Evolutionary conservation across 2,329 filamentous ascomycete species (phyloP), one percentile per base, ranked within the genome.

Genomic region (Elsinoe perseae): DNA sequence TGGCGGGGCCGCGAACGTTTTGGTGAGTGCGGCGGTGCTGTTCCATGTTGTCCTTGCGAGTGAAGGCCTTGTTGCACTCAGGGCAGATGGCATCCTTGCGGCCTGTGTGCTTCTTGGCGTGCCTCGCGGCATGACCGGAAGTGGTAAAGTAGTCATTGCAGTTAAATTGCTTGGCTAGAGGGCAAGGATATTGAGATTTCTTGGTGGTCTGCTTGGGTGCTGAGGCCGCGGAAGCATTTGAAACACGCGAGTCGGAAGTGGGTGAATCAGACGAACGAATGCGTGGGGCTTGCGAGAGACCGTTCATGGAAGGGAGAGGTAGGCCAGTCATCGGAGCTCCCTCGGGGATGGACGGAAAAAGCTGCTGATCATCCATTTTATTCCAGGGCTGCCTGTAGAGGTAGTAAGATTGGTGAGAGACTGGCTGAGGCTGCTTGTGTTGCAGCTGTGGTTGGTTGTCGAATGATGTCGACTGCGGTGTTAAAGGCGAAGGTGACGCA

Each of bases 1-100:
- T 71, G n/a, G 64, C 61, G 7, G 71, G 66, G 48, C 70, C 73
- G 54, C 75, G 74, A 3, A 75, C 75, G 59, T 71, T 76, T 60
- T 81, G 85, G 69, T 91, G 87, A 0, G 86, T 90, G 64, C 87
- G 81, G 27, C 88, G 78, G 65, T 91, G 87, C 72, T 90, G 87
- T 76, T 89, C 89, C 87, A 91, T 91, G 75, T 91, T 91, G 76
- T 91, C 87, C 63, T 85, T 84, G 61, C 87, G 84, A 9, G 86
- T 89, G 64, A 91, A 91, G 65, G 86, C 87, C 73, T 89, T 89
- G 69, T 82, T 80, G 74, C 87, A 91, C 58, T 85, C 85, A 0
- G 77, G 73, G 64, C 79, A 87, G 28, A 83, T 80, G 20, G 89
- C 85, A 12, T 83, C 83, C 73, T 91, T 91, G 71, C 89, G 86